A percentile compares a stretch with the other conserved stretches of the same genome.
phyloP scores from a whole-genome alignment of 108 stramenopile species.

The Bacterosira constricta region DNA sequence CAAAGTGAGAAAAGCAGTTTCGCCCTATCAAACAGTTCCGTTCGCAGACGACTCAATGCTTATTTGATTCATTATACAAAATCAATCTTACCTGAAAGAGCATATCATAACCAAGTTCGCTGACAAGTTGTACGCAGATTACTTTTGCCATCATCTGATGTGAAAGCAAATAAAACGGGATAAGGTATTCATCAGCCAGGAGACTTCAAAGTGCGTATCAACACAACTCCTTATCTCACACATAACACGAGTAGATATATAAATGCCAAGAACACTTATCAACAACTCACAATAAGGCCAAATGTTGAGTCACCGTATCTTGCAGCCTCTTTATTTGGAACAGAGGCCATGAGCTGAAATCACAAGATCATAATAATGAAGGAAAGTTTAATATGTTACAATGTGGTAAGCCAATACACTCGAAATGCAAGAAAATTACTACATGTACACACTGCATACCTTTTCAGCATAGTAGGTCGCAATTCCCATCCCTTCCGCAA shows the following conservation, averaged over 20 bases:
- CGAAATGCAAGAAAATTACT: neutral
- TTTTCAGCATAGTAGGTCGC: no score
- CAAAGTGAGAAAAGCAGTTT: neutral
- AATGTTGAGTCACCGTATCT: constrained; percentile 78
- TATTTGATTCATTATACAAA: no score
- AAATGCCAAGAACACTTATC: no score
- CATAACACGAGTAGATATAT: no score
- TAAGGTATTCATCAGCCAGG: no score
- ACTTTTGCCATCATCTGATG: constrained; percentile 93
- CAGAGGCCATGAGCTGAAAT: constrained; percentile 46
- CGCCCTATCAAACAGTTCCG: constrained; percentile 66
- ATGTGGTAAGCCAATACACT: no score
- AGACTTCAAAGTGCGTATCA: no score
- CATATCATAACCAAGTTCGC: constrained; percentile 54
- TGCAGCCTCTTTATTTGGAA: constrained; percentile 54
- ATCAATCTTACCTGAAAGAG: constrained; percentile 87
- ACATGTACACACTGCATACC: neutral
- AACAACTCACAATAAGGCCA: constrained; percentile 65
- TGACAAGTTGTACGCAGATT: constrained; percentile 46
- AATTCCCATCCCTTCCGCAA: no score
- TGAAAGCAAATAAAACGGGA: no score
- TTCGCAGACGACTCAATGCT: no score
- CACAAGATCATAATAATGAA: neutral
- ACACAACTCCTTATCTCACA: no score
- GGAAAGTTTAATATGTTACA: neutral